These are phyloP conservation scores for Cutaneotrichosporon curvatum DNA, from an alignment of 1,284 basidiomycete genomes.

Conservation along the genomic window DNA sequence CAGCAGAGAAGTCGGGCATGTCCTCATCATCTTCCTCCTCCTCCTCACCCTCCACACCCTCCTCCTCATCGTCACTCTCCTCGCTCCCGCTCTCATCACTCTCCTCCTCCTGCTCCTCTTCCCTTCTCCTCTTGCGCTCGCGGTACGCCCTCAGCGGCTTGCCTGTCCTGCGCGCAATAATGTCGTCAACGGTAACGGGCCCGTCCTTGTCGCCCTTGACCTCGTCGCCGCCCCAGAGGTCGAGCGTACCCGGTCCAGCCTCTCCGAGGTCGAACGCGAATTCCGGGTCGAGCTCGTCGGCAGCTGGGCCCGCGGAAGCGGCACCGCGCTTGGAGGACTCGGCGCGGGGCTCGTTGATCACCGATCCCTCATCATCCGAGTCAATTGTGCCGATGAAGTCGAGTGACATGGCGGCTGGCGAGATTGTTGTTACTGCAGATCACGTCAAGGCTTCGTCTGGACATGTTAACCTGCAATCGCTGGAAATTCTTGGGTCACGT, in stretches of 20 bases:
- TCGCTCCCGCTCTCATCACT: constrained; percentile 21
- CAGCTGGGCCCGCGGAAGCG: constrained; percentile 45
- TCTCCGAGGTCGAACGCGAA: constrained; percentile 74
- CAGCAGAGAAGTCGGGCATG: constrained; percentile 31
- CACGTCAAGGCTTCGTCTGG: not conserved
- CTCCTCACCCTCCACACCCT: constrained; percentile 22
- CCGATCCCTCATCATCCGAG: constrained; percentile 44
- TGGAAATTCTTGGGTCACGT: constrained; percentile 17
- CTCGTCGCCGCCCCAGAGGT: constrained; percentile 40
- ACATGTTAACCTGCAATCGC: not conserved
- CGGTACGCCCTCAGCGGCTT: constrained; percentile 40
- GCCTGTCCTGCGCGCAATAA: constrained; percentile 63
- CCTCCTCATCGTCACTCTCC: constrained; percentile 33
- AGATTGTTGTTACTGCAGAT: not conserved
- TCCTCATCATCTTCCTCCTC: constrained; percentile 34
- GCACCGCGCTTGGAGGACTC: constrained; percentile 16
- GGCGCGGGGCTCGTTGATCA: constrained; percentile 16
- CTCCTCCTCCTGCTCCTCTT: constrained; percentile 26
- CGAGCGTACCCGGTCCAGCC: constrained; percentile 50
- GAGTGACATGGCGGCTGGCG: constrained; percentile 22
- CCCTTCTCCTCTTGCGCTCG: constrained; percentile 56
- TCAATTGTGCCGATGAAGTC: constrained; percentile 47
- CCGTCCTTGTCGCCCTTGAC: constrained; percentile 46
- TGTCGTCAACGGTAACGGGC: constrained; percentile 83
- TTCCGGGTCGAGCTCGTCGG: constrained; percentile 64